Base-by-base conservation (phyloP, 2,329 filamentous ascomycete species). In the Nemania sp. region DNA sequence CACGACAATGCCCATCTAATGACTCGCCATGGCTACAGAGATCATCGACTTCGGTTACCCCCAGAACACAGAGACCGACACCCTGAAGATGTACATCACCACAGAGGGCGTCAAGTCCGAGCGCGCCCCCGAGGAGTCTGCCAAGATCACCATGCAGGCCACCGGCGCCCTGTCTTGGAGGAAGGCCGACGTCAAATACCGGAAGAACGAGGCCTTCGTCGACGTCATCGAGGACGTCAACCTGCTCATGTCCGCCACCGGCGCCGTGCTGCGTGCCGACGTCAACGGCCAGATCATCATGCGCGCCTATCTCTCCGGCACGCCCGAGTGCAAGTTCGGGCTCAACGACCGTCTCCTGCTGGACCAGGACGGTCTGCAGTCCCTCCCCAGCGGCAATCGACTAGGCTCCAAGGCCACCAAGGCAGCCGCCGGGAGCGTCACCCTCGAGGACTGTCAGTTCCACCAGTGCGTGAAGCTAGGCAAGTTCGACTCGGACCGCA, bases 171-270 rank as follows among this genome's bases (percentile, higher is more conserved):
- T 97, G 43, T 98, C 95, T 48, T 99, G 96, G 95, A 87, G 96
- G 69, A 91, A 96, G 73, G 91, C 94, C 62, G 94, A 98, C 76
- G 95, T 99, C 78, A 97, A 97, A 75, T 99, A 99, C 80, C 90
- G 95, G 76, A 99, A 99, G 80, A 99, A 99, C 79, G 95, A 99
- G 77, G 95, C 95, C 34, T 99, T 99, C 73, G 95, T 99, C 68
- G 95, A 99, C 77, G 95, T 99, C 17, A 99, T 99, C 72, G 95
- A 99, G 78, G 95, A 99, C 73, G 94, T 99, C 71, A 99, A 99
- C 77, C 85, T 99, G 60, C 88, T 99, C 72, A 97, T 99, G 90
- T 98, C 94, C n/a, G 95, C 95, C 5, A 95, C 92, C 0, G 95
- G 95, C 32, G 94, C 93, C 20, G 92, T 99, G 29, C 85, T 99